phyloP scores from a whole-genome alignment of 805 yeast species.

The Teunomyces atbi region DNA sequence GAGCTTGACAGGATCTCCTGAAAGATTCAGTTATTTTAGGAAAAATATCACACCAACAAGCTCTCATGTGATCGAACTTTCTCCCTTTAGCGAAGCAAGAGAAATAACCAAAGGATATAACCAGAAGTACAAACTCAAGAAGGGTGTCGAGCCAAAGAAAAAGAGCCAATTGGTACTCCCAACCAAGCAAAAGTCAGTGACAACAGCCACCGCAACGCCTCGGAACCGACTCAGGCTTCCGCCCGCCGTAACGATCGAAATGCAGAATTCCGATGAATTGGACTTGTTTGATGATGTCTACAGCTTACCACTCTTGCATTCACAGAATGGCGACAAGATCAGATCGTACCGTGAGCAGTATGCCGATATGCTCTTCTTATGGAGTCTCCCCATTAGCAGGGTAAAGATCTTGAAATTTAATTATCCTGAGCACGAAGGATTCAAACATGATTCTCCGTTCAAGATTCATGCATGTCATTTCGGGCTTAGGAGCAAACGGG shows the following conservation, averaged over 20 bases:
- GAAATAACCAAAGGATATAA: background rate
- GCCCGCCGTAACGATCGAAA: constrained; percentile 42
- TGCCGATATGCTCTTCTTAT: constrained; percentile 69
- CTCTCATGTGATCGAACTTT: background rate
- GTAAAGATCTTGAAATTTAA: constrained; percentile 76
- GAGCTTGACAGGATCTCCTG: constrained; percentile 15
- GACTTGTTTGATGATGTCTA: constrained; percentile 46
- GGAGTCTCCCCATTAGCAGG: constrained; percentile 84
- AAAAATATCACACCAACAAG: constrained; percentile 17
- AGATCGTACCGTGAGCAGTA: constrained; percentile 59
- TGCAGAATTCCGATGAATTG: constrained; percentile 43
- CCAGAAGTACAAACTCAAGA: background rate
- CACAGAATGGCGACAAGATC: constrained; percentile 36
- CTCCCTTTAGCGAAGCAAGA: background rate
- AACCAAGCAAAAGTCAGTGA: background rate
- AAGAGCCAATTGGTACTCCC: background rate
- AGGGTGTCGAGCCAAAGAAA: background rate
- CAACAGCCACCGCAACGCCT: no score
- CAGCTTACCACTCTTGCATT: constrained; percentile 39
- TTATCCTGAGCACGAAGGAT: constrained; percentile 29
- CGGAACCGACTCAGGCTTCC: constrained; percentile 12
- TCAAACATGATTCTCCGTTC: constrained; percentile 17
- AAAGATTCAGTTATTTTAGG: constrained; percentile 17
- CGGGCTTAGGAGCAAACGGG: constrained; percentile 25
- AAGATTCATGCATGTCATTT: constrained; percentile 36